Conservation (phyloP, 2,329 filamentous ascomycete species). For the Parastagonospora avenae region DNA sequence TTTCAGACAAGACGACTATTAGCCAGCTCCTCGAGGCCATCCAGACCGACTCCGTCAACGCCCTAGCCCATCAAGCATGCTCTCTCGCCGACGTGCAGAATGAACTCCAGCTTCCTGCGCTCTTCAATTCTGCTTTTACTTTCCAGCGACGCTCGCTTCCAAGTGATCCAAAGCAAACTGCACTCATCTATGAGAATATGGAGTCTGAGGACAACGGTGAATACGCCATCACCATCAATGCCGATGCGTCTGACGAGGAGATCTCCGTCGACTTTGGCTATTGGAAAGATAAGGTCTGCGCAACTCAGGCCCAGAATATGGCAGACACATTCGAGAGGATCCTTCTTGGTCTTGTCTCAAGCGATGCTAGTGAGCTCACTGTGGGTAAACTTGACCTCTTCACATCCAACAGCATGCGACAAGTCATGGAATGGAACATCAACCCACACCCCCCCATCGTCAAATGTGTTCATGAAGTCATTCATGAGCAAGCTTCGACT, state of each 20-base stretch:
- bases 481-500: conserved; percentile 36
- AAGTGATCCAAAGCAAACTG: conserved; percentile 28
- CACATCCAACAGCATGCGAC: conserved; percentile 24
- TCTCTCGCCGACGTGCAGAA: conserved; percentile 50
- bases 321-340: conserved; percentile 39
- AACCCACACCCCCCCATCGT: conserved; percentile 30
- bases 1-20: conserved; percentile 45
- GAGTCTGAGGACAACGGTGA: conserved; percentile 45
- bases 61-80: conserved; percentile 56
- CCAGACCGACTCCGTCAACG: conserved; percentile 54
- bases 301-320: conserved; percentile 35
- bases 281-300: conserved; percentile 36
- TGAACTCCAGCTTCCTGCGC: conserved; percentile 37
- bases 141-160: conserved; percentile 38
- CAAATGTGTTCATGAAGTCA: conserved; percentile 36
- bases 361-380: conserved; percentile 18
- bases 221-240: conserved; percentile 42
- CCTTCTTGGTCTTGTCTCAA: conserved; percentile 21
- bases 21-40: conserved; percentile 50
- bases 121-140: conserved; percentile 47
- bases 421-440: conserved; percentile 37
- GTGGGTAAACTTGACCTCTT: conserved; percentile 32
- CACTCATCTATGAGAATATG: conserved; percentile 39
- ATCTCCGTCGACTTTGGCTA: conserved; percentile 40
- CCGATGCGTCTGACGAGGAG: conserved; percentile 36